Evolutionary conservation across 495 filamentous ascomycete species (phyloP).

Genomic region (Xylaria sp.): DNA sequence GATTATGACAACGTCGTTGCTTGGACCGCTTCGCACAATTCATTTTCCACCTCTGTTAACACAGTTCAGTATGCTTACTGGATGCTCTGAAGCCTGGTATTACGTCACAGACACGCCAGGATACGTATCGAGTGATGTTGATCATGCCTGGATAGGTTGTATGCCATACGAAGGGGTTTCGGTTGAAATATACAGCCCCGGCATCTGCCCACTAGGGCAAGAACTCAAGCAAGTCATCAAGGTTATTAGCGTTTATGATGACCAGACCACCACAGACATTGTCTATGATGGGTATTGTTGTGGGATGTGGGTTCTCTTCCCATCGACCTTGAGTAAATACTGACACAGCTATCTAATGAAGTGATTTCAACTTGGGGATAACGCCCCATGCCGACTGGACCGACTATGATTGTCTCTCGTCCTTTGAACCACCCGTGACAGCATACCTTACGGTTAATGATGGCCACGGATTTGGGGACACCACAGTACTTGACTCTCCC

Average conservation of each 20-base stretch:
- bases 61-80: neutral
- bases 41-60: neutral
- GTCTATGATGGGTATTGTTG: neutral
- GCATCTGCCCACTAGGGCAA: neutral
- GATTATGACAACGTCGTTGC: neutral
- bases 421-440: neutral
- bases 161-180: neutral
- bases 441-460: neutral
- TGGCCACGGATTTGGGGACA: too few relatives aligned
- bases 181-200: neutral
- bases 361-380: neutral
- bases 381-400: neutral
- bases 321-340: neutral
- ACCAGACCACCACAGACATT: neutral
- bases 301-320: neutral
- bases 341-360: neutral
- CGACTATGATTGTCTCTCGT: neutral
- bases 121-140: neutral
- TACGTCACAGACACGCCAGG: neutral
- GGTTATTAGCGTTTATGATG: neutral
- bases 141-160: neutral
- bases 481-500: neutral
- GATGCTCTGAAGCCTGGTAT: neutral
- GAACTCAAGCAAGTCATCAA: neutral
- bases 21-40: neutral